Evolutionary conservation across 164 flowering plant genomes (phyloP).

Genomic region (Stephania yunnanensis): DNA sequence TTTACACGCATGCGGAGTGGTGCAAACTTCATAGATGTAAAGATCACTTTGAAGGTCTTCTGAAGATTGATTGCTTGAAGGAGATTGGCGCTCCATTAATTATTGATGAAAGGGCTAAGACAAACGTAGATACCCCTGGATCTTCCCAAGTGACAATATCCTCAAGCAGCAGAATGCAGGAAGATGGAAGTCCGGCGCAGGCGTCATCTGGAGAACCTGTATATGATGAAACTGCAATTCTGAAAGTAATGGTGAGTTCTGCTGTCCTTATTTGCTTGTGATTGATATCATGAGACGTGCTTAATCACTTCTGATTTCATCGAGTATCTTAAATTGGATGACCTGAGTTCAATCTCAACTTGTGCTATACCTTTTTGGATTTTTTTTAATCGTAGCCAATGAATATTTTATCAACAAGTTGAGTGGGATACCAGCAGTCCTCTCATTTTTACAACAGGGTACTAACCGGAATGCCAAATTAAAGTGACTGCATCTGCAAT

Average conservation of each 20-base stretch:
- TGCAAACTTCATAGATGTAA: slow-evolving; percentile 91
- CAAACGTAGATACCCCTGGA: slow-evolving; percentile 49
- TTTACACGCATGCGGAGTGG: slow-evolving; percentile 88
- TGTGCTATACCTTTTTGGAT: no score
- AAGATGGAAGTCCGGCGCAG: slow-evolving; percentile 77
- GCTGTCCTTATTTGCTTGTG: background rate
- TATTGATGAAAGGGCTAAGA: slow-evolving; percentile 38
- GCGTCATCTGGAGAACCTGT: slow-evolving; percentile 50
- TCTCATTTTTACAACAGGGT: no score
- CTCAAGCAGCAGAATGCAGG: slow-evolving; percentile 47
- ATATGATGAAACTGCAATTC: slow-evolving; percentile 87
- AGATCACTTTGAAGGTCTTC: slow-evolving; percentile 80
- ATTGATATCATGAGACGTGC: background rate
- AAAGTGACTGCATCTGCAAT: no score
- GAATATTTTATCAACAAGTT: no score
- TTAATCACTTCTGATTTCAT: background rate
- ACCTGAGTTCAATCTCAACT: no score
- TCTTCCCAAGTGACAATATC: slow-evolving; percentile 72
- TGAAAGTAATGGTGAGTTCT: slow-evolving; percentile 94
- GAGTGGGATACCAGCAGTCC: no score
- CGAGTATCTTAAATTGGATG: background rate
- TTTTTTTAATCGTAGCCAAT: no score
- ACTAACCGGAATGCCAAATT: no score
- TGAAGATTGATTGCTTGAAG: slow-evolving; percentile 72
- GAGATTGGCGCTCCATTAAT: slow-evolving; percentile 48